Evolutionary conservation across 139 green algal species (phyloP), one percentile per base, ranked within the genome.

Genomic region (Chlamydomonas sphaeroides): DNA sequence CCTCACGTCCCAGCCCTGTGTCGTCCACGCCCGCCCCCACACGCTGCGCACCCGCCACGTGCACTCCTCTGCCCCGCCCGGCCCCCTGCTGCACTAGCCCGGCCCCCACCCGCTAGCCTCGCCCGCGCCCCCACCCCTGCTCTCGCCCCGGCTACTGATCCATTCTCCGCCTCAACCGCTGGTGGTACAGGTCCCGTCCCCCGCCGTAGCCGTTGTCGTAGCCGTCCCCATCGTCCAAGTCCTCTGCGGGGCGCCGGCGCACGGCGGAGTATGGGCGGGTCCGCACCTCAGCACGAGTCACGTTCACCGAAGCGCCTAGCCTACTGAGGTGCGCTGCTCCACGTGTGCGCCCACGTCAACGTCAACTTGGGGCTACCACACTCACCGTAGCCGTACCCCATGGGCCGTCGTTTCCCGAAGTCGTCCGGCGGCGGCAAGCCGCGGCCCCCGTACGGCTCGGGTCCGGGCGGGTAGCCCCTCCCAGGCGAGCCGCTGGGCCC

Each of bases 201-300:
- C 75, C 75, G 42, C 75, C 75, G 75, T 82, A 82, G 1, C 75
- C 75, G n/a, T n/a, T 41, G 41, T 81, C 61, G 23, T 82, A n/a
- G n/a, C n/a, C n/a, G n/a, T n/a, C n/a, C n/a, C n/a, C 75, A 5
- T 73, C 62, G 30, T 80, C 74, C 26, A 39, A 57, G 15, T 82
- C 42, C 21, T 72, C 73, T 80, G 73, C 59, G 30, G 11, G 51
- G 30, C 6, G 30, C n/a, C n/a, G n/a, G n/a, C n/a, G n/a, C n/a
- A n/a, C n/a, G n/a, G n/a, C n/a, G n/a, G n/a, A n/a, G n/a, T n/a
- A n/a, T n/a, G n/a, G n/a, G n/a, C n/a, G n/a, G n/a, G n/a, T n/a
- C n/a, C n/a, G n/a, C n/a, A n/a, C n/a, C n/a, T n/a, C n/a, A n/a
- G n/a, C n/a, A n/a, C n/a, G n/a, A n/a, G n/a, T n/a, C n/a, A n/a